Evolutionary conservation across 2,329 filamentous ascomycete genomes (phyloP).

Genomic region (Colletotrichum sp.): DNA sequence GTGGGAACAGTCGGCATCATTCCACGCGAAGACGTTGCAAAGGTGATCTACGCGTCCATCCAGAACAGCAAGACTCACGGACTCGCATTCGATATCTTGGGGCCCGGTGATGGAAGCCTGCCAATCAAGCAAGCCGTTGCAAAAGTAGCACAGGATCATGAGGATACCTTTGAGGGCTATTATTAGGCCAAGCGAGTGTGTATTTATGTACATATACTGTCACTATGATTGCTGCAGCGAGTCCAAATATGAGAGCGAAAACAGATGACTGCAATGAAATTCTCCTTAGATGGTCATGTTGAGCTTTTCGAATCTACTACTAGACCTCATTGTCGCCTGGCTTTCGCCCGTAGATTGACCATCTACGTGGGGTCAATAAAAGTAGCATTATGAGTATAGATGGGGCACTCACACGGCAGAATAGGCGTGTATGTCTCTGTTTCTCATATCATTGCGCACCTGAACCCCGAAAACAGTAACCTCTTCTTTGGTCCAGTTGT

Average conservation of each 20-base stretch:
- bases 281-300: neutral
- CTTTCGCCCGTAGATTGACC: neutral
- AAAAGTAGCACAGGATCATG: slow-evolving; percentile 37
- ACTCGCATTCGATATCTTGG: slow-evolving; percentile 47
- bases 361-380: neutral
- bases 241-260: neutral
- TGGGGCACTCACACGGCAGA: slow-evolving; percentile 36
- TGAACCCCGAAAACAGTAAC: slow-evolving; percentile 25
- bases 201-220: neutral
- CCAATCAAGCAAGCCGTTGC: slow-evolving; percentile 41
- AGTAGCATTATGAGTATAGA: neutral
- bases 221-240: neutral
- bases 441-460: slow-evolving; percentile 27
- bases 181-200: slow-evolving; percentile 18
- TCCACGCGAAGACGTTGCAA: slow-evolving; percentile 49
- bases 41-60: slow-evolving; percentile 43
- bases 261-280: neutral
- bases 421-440: slow-evolving; percentile 29
- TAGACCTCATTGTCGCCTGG: neutral
- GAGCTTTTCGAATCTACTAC: neutral
- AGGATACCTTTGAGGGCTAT: slow-evolving; percentile 33
- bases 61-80: slow-evolving; percentile 43
- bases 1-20: slow-evolving; percentile 40
- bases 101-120: slow-evolving; percentile 35
- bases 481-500: slow-evolving; percentile 38